Evolutionary conservation across 1,284 basidiomycete genomes (phyloP), one percentile per base, ranked within the genome.

Genomic region (Fomes fomentarius): DNA sequence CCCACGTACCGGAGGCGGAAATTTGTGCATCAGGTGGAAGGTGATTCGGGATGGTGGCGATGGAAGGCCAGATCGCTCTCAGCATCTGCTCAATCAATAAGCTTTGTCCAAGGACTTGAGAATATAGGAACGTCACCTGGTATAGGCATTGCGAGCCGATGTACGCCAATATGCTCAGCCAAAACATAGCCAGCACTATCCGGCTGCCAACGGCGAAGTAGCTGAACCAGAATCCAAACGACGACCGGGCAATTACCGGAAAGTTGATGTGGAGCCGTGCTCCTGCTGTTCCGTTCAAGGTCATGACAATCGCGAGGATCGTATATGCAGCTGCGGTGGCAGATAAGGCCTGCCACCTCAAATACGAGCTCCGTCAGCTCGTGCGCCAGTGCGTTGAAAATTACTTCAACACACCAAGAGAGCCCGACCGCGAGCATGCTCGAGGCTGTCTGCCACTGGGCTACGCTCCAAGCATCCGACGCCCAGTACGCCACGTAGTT

Each of bases 161-260:
- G 63, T 74, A 87, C 8, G 84, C 83, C 79, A 85, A 68, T 3
- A 68, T 65, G 19, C 82, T 83, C 54, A 86, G 86, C 89, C 89
- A 93, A 72, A 91, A 87, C 79, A 88, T 84, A 12, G 88, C 79
- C 17, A 91, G 78, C 34, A 90, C 74, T 45, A 84, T 80, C 14
- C 90, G 81, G 50, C 86, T 89, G 56, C 93, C 69, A 47, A 93
- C 87, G 58, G 82, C 84, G 68, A 90, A 90, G 65, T 88, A 87
- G 67, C 84, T 85, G 63, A 92, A 80, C 79, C 86, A 91, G 72
- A 91, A 91, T 0, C 91, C 91, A 66, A 89, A 93, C 0, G 86
- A 88, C 0, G 87, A 87, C 4, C 91, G 79, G 57, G 86, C 85
- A 6, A 91, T 76, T 35, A 93, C 81, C 0, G 89, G 85, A 66